These are phyloP conservation scores for Agrocybe chaxingu DNA, from an alignment of 768 basidiomycete genomes.

Conservation along the genomic window DNA sequence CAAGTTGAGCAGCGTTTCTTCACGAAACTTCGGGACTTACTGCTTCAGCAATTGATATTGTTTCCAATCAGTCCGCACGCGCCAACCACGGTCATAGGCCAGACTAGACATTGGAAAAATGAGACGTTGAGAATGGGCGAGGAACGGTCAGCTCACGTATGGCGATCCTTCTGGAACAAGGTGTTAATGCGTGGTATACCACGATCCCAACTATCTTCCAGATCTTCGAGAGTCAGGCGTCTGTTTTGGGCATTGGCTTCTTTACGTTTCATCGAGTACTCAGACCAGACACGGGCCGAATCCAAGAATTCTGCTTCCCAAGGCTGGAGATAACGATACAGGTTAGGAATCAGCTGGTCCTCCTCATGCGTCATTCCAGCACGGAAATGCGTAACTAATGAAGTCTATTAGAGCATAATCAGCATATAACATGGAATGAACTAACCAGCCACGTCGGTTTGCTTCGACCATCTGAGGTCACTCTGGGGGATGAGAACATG, in stretches of 20 bases:
- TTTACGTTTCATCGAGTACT: slow-evolving; percentile 99
- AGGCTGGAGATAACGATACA: slow-evolving; percentile 95
- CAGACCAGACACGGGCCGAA: slow-evolving; percentile 98
- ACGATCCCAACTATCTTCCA: slow-evolving; percentile 98
- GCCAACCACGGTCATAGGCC: slow-evolving; percentile 99
- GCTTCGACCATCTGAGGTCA: slow-evolving; percentile 96
- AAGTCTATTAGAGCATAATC: slow-evolving; percentile 1
- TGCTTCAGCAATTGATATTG: slow-evolving; percentile 93
- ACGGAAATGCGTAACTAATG: slow-evolving; percentile 92
- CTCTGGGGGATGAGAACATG: slow-evolving; percentile 98
- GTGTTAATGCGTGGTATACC: slow-evolving; percentile 99
- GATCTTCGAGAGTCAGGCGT: slow-evolving; percentile 92
- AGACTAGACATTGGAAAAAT: slow-evolving; percentile 42
- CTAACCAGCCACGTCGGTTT: slow-evolving; percentile 89
- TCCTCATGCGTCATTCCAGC: slow-evolving; percentile 98
- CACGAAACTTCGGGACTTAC: slow-evolving; percentile 37
- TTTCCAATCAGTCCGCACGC: slow-evolving; percentile 97
- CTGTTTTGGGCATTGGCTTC: slow-evolving; percentile 99
- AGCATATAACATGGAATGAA: not conserved
- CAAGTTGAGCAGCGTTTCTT: not conserved
- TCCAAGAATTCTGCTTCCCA: slow-evolving; percentile 99
- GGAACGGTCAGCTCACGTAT: slow-evolving; percentile 54
- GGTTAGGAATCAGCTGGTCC: slow-evolving; percentile 92
- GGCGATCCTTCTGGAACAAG: slow-evolving; percentile 97
- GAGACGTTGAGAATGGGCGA: not conserved